A percentile compares a stretch with the other conserved stretches of the same genome.
phyloP scores from a whole-genome alignment of 306 rosid genomes.

The Castanospermum australe region DNA sequence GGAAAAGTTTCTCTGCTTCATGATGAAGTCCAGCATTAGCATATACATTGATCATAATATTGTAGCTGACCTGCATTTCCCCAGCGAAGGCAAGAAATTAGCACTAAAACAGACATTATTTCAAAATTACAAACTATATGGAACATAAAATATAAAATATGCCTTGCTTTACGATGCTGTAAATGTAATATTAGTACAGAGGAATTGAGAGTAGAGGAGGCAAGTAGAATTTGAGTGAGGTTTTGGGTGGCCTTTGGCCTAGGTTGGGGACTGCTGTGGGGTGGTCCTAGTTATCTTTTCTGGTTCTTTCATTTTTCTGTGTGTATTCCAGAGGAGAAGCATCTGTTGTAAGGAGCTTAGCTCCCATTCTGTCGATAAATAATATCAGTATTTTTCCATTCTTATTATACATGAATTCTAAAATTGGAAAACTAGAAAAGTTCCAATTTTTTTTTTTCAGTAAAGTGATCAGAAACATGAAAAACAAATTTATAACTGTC shows the following conservation, averaged over 20 bases:
- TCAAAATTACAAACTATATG: background rate
- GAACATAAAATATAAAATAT: background rate
- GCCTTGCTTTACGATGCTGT: background rate
- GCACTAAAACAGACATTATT: conserved; percentile 15
- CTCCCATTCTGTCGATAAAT: no score
- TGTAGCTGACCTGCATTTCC: conserved; percentile 80
- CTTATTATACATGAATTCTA: background rate
- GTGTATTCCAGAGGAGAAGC: no score
- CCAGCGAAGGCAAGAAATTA: conserved; percentile 18
- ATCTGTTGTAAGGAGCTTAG: no score
- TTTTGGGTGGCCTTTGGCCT: no score
- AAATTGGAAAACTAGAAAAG: background rate
- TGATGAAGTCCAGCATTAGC: conserved; percentile 65
- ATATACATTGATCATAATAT: conserved; percentile 81
- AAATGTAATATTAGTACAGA: background rate
- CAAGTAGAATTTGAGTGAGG: no score
- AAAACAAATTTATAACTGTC: no score
- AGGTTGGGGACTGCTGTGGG: no score
- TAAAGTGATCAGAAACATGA: background rate
- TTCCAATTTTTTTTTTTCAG: background rate
- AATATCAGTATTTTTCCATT: no score
- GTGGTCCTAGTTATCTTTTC: no score
- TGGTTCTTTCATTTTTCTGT: no score
- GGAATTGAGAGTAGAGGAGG: no score
- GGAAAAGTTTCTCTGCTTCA: conserved; percentile 64